Evolutionary conservation across 148 eudicot species (phyloP).

Genomic region (Rhododendron kiyosumense): DNA sequence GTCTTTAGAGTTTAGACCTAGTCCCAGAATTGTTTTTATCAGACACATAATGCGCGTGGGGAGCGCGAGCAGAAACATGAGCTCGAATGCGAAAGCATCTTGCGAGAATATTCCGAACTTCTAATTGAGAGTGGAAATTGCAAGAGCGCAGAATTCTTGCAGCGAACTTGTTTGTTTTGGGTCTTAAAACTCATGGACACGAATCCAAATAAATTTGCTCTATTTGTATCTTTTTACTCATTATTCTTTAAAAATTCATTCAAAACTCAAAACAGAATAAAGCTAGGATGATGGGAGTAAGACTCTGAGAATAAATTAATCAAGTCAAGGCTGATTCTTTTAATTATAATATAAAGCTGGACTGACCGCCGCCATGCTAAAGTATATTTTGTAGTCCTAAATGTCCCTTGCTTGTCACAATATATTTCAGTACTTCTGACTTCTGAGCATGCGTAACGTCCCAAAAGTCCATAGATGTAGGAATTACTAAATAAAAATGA

Average conservation of each 20-base stretch:
- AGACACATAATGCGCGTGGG: neutral
- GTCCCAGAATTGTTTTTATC: neutral
- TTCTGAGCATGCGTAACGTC: neutral
- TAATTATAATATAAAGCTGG: neutral
- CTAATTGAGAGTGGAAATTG: neutral
- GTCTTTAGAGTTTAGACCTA: neutral
- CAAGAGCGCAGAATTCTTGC: neutral
- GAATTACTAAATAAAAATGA: neutral
- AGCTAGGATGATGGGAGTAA: neutral
- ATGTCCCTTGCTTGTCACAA: neutral
- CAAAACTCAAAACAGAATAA: too few relatives aligned
- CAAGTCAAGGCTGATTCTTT: neutral
- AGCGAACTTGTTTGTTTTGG: too few relatives aligned
- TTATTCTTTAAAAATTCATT: too few relatives aligned
- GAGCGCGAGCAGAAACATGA: neutral
- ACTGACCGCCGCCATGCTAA: neutral
- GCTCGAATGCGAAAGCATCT: neutral
- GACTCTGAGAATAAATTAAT: neutral
- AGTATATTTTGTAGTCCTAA: neutral
- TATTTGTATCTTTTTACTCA: too few relatives aligned
- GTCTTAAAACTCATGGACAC: too few relatives aligned
- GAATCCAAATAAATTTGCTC: too few relatives aligned
- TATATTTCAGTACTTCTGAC: neutral
- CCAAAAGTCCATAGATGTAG: neutral
- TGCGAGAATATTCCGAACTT: neutral